Base-by-base conservation (phyloP, 192 early-diverging fungal genomes). In the Backusella parvicylindrica region DNA sequence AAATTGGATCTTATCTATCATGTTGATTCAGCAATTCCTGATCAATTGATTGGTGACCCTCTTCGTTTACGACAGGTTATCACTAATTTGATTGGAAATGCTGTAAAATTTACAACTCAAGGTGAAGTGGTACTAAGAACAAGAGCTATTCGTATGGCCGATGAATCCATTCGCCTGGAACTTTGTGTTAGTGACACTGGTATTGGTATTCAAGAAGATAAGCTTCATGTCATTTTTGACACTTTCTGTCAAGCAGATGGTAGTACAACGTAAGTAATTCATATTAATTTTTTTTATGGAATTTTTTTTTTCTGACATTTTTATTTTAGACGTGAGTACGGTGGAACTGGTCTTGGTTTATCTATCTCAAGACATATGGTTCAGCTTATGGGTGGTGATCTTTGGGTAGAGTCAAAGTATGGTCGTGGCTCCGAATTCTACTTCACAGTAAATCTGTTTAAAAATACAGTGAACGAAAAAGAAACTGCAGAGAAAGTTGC, bases 281-380 rank as follows among this genome's bases (percentile, higher is more conserved):
- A 33, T 74, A 49, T 33, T 16, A 23, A 0, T n/a, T 18, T 36
- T 3, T 32, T 35, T 23, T 41, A 32, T 49, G 3, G 8, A 23
- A 7, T 40, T 53, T 47, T 70, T 23, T 65, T 65, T 33, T 53
- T 6, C 9, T 60, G 9, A 56, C 8, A 56, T 23, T 56, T 56
- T 56, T 23, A 11, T 47, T 47, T 56, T 73, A 78, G 77, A 16
- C 91, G 93, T 79, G 89, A 91, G 80, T 97, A 92, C 73, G 93
- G 93, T 38, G 95, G 95, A 38, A 95, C 94, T 6, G 95, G 95
- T 0, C 83, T 97, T n/a, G 95, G 95, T 0, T 84, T 97, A 31
- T 91, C 90, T 49, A 97, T 97, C 47, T 93, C 89, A 12, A 90
- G 89, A 80, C 87, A 92, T 41, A 80, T 97, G 7, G 90, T 91